A percentile compares a stretch with the other conserved stretches of the same genome.
These are phyloP conservation scores for Penicillium corylophilum DNA, from an alignment of 2,329 filamentous ascomycete genomes.

Conservation along the genomic window DNA sequence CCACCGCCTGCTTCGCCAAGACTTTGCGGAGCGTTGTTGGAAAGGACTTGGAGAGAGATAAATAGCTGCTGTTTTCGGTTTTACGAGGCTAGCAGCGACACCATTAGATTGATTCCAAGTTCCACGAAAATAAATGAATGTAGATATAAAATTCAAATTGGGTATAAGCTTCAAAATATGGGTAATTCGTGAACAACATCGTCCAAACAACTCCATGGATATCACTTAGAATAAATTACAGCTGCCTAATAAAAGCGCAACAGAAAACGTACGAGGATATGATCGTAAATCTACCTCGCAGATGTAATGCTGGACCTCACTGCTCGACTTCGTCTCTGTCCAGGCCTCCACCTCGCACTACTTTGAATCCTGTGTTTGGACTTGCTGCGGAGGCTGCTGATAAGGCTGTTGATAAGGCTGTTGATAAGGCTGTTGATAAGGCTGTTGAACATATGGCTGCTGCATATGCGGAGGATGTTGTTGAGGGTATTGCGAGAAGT, in stretches of 20 bases:
- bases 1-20: slow-evolving; percentile 21
- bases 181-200: slow-evolving; percentile 1
- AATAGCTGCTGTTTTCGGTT: too few species aligned
- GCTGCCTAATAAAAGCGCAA: not conserved
- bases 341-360: not conserved
- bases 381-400: not conserved
- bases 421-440: slow-evolving; percentile 5
- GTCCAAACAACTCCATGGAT: not conserved
- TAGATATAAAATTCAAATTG: not conserved
- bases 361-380: not conserved
- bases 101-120: too few species aligned
- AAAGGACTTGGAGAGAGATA: not conserved
- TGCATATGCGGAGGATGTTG: not conserved
- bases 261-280: too few species aligned
- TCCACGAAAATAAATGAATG: too few species aligned
- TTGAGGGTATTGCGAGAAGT: not conserved
- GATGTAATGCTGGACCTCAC: too few species aligned
- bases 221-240: not conserved
- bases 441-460: not conserved
- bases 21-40: not conserved
- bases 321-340: not conserved
- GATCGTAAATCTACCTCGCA: too few species aligned
- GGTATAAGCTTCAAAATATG: slow-evolving; percentile 1
- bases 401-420: not conserved
- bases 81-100: too few species aligned